These are phyloP conservation scores for Hansenula lynferdii DNA, from an alignment of 1,139 yeast genomes.

Conservation along the genomic window DNA sequence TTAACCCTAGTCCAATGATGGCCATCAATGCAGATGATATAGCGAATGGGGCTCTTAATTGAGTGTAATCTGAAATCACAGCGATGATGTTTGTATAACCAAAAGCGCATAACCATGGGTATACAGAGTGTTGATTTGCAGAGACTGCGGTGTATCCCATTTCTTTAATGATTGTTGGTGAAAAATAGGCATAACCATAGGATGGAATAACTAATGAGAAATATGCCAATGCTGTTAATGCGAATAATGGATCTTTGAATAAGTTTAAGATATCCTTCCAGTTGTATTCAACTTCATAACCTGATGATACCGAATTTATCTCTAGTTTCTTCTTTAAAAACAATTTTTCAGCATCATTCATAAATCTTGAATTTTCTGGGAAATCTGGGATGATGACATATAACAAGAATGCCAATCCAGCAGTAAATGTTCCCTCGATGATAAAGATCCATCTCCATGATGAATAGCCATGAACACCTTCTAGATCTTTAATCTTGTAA, in stretches of 20 bases:
- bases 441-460: slow-evolving; percentile 60
- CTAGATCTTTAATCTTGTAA: slow-evolving; percentile 48
- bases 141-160: slow-evolving; percentile 39
- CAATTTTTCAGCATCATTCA: slow-evolving; percentile 34
- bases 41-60: slow-evolving; percentile 31
- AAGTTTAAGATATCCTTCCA: slow-evolving; percentile 29
- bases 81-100: slow-evolving; percentile 36
- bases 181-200: slow-evolving; percentile 45
- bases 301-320: slow-evolving; percentile 36
- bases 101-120: slow-evolving; percentile 43
- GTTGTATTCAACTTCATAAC: slow-evolving; percentile 27
- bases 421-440: slow-evolving; percentile 56
- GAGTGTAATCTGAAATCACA: slow-evolving; percentile 33
- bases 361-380: slow-evolving; percentile 57
- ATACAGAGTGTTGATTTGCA: slow-evolving; percentile 47
- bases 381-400: slow-evolving; percentile 68
- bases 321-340: slow-evolving; percentile 40
- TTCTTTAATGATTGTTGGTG: slow-evolving; percentile 41
- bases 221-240: slow-evolving; percentile 45
- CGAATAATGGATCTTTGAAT: slow-evolving; percentile 52
- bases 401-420: slow-evolving; percentile 55
- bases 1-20: slow-evolving; percentile 38
- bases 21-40: slow-evolving; percentile 32
- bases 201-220: slow-evolving; percentile 43
- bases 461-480: slow-evolving; percentile 44